Evolutionary conservation across 2,329 filamentous ascomycete species (phyloP).

Genomic region (Leptographium flavum): DNA sequence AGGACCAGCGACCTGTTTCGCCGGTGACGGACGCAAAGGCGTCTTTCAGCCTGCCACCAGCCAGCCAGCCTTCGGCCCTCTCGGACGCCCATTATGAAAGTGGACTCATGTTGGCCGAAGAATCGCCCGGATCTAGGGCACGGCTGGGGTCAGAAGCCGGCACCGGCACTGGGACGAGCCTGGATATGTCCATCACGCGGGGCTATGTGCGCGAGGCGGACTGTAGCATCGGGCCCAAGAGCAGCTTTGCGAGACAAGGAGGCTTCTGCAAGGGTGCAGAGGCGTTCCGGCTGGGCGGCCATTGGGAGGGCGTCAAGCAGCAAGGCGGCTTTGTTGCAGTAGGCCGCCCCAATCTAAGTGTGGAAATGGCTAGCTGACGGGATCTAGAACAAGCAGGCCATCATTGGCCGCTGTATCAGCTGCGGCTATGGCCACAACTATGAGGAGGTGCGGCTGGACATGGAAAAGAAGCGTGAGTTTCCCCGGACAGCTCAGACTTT

Average conservation of each 20-base stretch:
- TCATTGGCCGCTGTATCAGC: constrained; percentile 14
- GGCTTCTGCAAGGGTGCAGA: constrained; percentile 25
- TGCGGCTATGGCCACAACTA: constrained; percentile 17
- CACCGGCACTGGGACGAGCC: background rate
- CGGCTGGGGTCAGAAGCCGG: background rate
- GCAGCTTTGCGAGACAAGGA: constrained; percentile 20
- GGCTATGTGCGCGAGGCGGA: constrained; percentile 13
- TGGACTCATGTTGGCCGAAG: constrained; percentile 8
- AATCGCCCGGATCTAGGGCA: background rate
- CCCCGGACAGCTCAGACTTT: background rate
- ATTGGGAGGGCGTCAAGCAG: constrained; percentile 22
- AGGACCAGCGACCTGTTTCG: background rate
- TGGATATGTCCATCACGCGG: constrained; percentile 6
- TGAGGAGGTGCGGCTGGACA: constrained; percentile 19
- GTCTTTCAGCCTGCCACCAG: background rate
- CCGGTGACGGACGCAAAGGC: background rate
- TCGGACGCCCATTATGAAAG: constrained; percentile 2
- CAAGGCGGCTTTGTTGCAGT: constrained; percentile 14
- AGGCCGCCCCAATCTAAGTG: background rate
- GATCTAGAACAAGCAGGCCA: constrained; percentile 12
- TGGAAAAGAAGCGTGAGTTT: constrained; percentile 16
- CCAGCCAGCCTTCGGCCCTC: constrained; percentile 2
- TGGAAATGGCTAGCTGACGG: constrained; percentile 1
- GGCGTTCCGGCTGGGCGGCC: constrained; percentile 20
- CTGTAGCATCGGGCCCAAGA: constrained; percentile 20